A percentile compares a stretch with the other conserved stretches of the same genome.
These are phyloP conservation scores for Themeda triandra DNA, from an alignment of 176 grass and related monocot species.

Conservation along the genomic window DNA sequence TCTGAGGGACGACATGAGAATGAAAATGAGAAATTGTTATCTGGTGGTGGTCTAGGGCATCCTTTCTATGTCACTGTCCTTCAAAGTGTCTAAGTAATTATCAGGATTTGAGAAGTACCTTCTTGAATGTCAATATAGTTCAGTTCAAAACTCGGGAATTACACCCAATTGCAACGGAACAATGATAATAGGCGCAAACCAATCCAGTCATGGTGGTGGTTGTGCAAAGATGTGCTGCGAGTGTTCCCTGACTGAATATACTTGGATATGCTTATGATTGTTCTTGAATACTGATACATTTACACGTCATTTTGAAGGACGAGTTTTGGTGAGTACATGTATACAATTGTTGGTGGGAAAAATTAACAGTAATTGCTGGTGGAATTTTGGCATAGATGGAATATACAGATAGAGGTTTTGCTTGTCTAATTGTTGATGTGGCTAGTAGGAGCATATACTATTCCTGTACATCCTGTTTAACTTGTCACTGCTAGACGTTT, in stretches of 20 bases:
- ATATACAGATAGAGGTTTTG: background rate
- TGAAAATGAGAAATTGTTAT: constrained; percentile 34
- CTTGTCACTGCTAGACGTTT: background rate
- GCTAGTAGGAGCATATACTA: constrained; percentile 13
- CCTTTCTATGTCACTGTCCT: constrained; percentile 86
- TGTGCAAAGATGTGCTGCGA: background rate
- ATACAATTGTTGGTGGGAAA: constrained; percentile 17
- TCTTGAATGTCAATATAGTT: background rate
- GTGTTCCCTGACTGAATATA: constrained; percentile 22
- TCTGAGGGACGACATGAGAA: constrained; percentile 19
- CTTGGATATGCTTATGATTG: background rate
- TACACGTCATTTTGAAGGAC: background rate
- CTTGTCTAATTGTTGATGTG: constrained; percentile 15
- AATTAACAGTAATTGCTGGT: background rate
- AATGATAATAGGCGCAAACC: background rate
- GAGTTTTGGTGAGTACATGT: constrained; percentile 23
- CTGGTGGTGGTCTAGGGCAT: constrained; percentile 47
- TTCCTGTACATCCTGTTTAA: constrained; percentile 30
- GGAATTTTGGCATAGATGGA: background rate
- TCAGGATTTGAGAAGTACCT: background rate
- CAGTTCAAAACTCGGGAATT: background rate
- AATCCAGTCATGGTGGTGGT: constrained; percentile 1
- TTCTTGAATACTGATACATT: background rate
- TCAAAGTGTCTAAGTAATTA: constrained; percentile 31
- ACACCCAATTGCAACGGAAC: background rate